A percentile compares a stretch with the other conserved stretches of the same genome.
Evolutionary conservation across 352 stramenopile species (phyloP).

Genomic region (Pseudoperonospora humuli): DNA sequence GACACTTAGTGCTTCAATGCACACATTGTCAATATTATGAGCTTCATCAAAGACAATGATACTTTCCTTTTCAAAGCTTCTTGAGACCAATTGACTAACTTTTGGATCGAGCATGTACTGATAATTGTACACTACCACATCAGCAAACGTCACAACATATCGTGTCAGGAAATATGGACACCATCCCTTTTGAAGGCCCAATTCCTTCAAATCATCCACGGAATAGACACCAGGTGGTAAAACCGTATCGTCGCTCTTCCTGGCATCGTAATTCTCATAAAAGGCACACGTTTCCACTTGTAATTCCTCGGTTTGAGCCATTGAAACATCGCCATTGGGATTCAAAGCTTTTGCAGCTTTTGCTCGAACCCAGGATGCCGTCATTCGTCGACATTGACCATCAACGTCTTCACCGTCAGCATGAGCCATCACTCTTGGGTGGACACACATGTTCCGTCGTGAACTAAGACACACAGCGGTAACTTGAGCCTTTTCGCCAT

Average conservation of each 20-base stretch:
- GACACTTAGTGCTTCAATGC: slow-evolving; percentile 97
- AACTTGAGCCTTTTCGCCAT: slow-evolving; percentile 51
- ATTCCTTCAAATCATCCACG: slow-evolving; percentile 93
- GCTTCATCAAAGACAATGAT: slow-evolving; percentile 97
- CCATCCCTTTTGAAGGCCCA: slow-evolving; percentile 88
- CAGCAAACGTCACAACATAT: slow-evolving; percentile 94
- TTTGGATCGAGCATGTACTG: slow-evolving; percentile 99
- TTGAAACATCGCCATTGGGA: slow-evolving; percentile 6
- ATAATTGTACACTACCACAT: slow-evolving; percentile 99
- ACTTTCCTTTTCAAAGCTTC: slow-evolving; percentile 90
- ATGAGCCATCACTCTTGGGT: slow-evolving; percentile 93
- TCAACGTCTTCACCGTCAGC: slow-evolving; percentile 96
- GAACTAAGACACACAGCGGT: slow-evolving; percentile 89
- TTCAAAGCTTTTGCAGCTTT: slow-evolving; percentile 29
- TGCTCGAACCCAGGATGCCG: slow-evolving; percentile 94
- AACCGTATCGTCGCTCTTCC: slow-evolving; percentile 89
- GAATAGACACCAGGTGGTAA: slow-evolving; percentile 92
- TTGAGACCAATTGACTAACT: slow-evolving; percentile 85
- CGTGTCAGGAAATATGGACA: slow-evolving; percentile 99
- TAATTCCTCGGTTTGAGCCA: slow-evolving; percentile 1
- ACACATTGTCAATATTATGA: slow-evolving; percentile 99
- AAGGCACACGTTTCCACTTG: slow-evolving; percentile 80
- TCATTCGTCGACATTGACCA: slow-evolving; percentile 94
- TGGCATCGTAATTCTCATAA: slow-evolving; percentile 86
- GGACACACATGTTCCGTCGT: slow-evolving; percentile 97